phyloP scores from a whole-genome alignment of 140 eudicot genomes.

The Senecio squalidus region DNA sequence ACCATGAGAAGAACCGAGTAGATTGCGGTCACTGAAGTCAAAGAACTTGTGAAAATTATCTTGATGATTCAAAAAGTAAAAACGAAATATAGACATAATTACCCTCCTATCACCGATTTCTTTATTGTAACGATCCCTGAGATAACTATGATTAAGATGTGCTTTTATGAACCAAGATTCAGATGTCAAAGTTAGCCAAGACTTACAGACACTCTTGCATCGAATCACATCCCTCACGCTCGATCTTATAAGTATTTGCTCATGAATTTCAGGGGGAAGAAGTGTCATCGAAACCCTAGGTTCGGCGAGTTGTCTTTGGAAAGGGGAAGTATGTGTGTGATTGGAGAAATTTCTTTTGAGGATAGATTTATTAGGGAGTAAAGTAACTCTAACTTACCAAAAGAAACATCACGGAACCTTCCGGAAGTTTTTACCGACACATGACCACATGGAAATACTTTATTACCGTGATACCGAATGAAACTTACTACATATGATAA shows the following conservation, averaged over 20 bases:
- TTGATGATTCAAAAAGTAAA: not conserved
- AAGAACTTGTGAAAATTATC: not conserved
- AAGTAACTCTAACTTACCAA: not conserved
- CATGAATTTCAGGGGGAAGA: constrained; percentile 17
- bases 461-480: not conserved
- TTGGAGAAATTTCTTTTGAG: not conserved
- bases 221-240: constrained; percentile 22
- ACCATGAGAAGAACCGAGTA: constrained; percentile 13
- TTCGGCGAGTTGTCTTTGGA: not conserved
- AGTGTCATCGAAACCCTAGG: constrained; percentile 12
- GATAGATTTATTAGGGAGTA: not conserved
- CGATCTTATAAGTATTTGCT: constrained; percentile 25
- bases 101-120: not conserved
- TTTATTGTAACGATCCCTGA: not conserved
- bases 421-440: not conserved
- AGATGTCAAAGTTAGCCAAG: constrained; percentile 27
- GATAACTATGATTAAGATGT: not conserved
- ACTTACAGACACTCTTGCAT: constrained; percentile 26
- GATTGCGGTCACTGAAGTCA: not conserved
- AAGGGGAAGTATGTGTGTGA: not conserved
- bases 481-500: constrained; percentile 2
- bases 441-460: not conserved
- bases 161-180: constrained; percentile 14
- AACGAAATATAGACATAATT: not conserved
- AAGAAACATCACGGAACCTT: not conserved